phyloP scores from a whole-genome alignment of 2,329 filamentous ascomycete species.

The Venturia asperata region DNA sequence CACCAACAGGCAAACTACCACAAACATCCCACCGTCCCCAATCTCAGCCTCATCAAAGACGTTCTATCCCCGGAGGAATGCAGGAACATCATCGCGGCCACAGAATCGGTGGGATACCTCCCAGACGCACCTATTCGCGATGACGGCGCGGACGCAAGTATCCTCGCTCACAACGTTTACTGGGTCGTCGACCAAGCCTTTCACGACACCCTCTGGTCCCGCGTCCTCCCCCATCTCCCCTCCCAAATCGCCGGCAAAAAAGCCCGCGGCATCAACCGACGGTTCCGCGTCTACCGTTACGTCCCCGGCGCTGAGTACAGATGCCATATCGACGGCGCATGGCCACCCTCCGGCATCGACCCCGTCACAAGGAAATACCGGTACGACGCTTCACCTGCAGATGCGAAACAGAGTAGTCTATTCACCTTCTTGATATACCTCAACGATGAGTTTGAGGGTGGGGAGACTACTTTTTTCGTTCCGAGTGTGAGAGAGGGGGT shows the following conservation, averaged over 20 bases:
- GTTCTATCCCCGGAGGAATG: conserved; percentile 58
- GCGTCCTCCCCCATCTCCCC: conserved; percentile 54
- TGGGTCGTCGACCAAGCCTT: conserved; percentile 61
- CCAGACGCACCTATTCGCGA: conserved; percentile 61
- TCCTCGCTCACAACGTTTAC: conserved; percentile 67
- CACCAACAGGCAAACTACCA: conserved; percentile 47
- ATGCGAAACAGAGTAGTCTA: conserved; percentile 56
- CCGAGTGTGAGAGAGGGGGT: conserved; percentile 57
- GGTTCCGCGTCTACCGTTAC: conserved; percentile 66
- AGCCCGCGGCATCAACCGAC: conserved; percentile 58
- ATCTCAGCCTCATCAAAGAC: conserved; percentile 52
- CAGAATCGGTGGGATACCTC: conserved; percentile 57
- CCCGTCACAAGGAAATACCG: conserved; percentile 51
- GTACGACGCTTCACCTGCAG: conserved; percentile 57
- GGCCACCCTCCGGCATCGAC: conserved; percentile 61
- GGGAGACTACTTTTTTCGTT: conserved; percentile 65
- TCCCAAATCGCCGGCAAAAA: conserved; percentile 47
- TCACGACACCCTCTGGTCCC: conserved; percentile 55
- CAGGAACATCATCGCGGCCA: conserved; percentile 58
- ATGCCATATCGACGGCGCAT: conserved; percentile 64
- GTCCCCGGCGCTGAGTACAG: conserved; percentile 66
- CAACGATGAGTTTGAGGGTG: conserved; percentile 64
- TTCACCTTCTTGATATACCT: conserved; percentile 65
- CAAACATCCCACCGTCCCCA: conserved; percentile 56
- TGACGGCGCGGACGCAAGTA: conserved; percentile 55